Base-by-base conservation (phyloP, 225 moss, liverwort and hornwort species). In the Asterella californica region DNA sequence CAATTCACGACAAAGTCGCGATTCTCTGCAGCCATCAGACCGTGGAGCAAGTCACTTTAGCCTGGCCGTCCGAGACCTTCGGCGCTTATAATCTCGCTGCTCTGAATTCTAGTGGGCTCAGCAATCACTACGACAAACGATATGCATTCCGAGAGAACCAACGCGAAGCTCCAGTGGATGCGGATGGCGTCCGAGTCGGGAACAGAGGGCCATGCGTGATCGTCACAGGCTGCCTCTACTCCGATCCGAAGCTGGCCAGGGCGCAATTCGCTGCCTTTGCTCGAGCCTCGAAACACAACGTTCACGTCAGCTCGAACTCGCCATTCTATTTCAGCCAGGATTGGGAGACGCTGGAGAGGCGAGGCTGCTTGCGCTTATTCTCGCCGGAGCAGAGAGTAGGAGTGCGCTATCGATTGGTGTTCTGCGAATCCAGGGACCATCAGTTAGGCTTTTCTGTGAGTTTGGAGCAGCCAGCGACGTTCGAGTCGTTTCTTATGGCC, bases 371-470 rank as follows among this genome's bases (percentile, higher is more conserved):
- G 46, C 62, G 77, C 2, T 72, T 70, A n/a, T 46, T 53, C 15
- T 65, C 36, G 24, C 67, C 72, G 38, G 64, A 67, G 8, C 83
- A 19, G 9, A 78, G 83, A 36, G 75, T 85, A 1, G 90, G 89
- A 2, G 90, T 92, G 27, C 86, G 87, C n/a, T 96, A 96, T 55
- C 82, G 83, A 22, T 77, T 96, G 67, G 72, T 84, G 30, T 96
- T 96, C 66, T 82, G 78, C 24, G 91, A 90, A 81, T 74, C 47
- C 11, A 81, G 93, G n/a, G 92, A 91, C 29, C 82, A 91, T 59
- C 95, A 96, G 64, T 81, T 96, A 1, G 91, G 91, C 10, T 96
- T 96, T 36, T 84, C 84, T 42, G 78, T 96, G 30, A 89, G 86
- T 59, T 76, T 96, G 6, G 92, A 84, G 24, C 76, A 80, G 18